Base-by-base conservation (phyloP, 352 stramenopile genomes). In the Pythium chondricola region DNA sequence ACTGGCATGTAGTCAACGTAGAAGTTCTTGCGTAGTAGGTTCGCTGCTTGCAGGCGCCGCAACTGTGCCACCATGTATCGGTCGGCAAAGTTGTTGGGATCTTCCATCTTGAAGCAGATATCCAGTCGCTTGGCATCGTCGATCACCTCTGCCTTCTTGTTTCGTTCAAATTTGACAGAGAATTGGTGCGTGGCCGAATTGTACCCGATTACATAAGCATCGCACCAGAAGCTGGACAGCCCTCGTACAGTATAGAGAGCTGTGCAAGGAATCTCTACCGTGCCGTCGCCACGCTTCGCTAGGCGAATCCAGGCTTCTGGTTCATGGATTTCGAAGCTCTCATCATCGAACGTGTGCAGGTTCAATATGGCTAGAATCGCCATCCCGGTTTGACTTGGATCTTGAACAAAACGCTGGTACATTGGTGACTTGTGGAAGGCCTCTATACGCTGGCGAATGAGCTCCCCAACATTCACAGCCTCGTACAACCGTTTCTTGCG, bases 1-100 rank as follows among this genome's bases (percentile, higher is more conserved):
- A 88, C 49, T 7, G 82, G 77, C 80, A 93, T 93, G 42, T 80
- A 93, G 51, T 93, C 82, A 18, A 93, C 58, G 53, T 92, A 92
- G n/a, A 92, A 54, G 30, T 75, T 90, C 54, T 88, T 85, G 2
- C 80, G 67, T 4, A 93, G 43, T 17, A 68, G 9, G 29, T 89
- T 82, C 41, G 91, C 77, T 4, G 71, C 83, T 37, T 83, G 65
- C 0, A 92, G 63, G 7, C 83, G 61, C 3, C 67, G 50, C 0
- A 70, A 7, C 39, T 90, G 78, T 2, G 83, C 80, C 18, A 50
- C 62, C 40, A 87, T 71, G 52, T 83, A 87, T 29, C 83, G 63
- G 52, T 92, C 74, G 10, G 72, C 76, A 60, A 92, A 94, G 41
- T 86, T 87, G 24, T 52, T 38, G 0, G 83, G 80, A 40, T 94